These are phyloP conservation scores for Blastocystis sp. DNA, from an alignment of 352 stramenopile genomes.

Conservation along the genomic window DNA sequence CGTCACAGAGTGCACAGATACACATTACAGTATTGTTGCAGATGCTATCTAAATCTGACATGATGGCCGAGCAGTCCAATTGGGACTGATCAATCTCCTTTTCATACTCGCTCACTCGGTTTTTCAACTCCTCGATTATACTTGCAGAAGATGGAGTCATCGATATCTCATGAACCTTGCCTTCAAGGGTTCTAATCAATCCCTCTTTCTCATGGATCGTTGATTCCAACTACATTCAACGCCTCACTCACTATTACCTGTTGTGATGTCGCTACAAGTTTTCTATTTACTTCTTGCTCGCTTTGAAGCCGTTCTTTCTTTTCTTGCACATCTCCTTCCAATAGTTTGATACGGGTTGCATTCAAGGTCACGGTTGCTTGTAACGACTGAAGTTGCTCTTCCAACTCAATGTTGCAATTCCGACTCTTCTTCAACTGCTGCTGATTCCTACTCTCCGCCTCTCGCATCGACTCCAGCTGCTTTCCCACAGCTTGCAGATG, in stretches of 20 bases:
- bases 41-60: background rate
- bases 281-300: background rate
- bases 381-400: background rate
- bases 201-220: too few species aligned
- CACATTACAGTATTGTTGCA: background rate
- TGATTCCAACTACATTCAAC: background rate
- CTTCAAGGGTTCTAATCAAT: too few species aligned
- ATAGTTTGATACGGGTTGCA: too few species aligned
- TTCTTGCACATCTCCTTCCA: background rate
- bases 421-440: background rate
- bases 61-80: background rate
- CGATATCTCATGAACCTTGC: too few species aligned
- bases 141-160: background rate
- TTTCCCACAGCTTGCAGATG: slow-evolving; percentile 9
- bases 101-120: background rate
- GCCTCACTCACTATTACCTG: background rate
- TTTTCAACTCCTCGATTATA: background rate
- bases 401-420: background rate
- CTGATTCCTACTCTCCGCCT: background rate
- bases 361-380: background rate
- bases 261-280: background rate
- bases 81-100: background rate
- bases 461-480: background rate
- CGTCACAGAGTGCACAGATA: background rate
- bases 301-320: background rate